Conservation (phyloP, 2,329 filamentous ascomycete genomes). For the Monosporascus ibericus region DNA sequence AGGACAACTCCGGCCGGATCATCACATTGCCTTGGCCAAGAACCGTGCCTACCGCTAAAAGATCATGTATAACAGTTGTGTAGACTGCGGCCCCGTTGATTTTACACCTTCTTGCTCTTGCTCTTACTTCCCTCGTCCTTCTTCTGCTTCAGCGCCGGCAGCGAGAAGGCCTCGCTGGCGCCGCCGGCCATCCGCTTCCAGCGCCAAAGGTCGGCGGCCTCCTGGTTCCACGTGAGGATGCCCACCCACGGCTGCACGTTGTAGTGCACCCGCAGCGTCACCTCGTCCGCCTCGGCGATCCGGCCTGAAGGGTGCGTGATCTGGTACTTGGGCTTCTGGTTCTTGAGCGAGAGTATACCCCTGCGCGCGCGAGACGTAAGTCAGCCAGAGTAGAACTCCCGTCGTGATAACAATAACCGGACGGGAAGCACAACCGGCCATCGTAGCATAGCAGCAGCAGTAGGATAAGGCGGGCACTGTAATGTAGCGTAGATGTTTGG, state of each 20-base stretch:
- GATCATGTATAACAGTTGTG: no score
- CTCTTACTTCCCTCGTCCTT: conserved; percentile 37
- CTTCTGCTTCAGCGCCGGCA: conserved; percentile 61
- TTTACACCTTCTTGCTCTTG: conserved; percentile 2
- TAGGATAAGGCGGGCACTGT: neutral
- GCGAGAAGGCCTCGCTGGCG: conserved; percentile 55
- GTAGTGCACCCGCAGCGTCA: conserved; percentile 79
- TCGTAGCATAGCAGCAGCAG: conserved; percentile 1
- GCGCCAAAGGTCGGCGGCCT: conserved; percentile 40
- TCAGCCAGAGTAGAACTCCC: no score
- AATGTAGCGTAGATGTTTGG: neutral
- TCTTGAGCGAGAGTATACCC: conserved; percentile 70
- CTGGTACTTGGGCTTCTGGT: conserved; percentile 92
- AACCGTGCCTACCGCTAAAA: no score
- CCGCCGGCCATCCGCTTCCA: conserved; percentile 64
- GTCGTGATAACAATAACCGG: no score
- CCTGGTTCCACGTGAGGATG: conserved; percentile 72
- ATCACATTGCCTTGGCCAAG: no score
- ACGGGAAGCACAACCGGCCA: no score
- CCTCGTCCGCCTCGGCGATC: conserved; percentile 67
- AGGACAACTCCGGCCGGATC: no score
- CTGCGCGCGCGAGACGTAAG: conserved; percentile 27
- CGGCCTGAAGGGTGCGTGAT: conserved; percentile 84
- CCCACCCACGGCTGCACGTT: conserved; percentile 98
- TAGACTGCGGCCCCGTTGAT: no score